These are phyloP conservation scores for Coemansia sp. DNA, from an alignment of 192 early-diverging fungal species.

Conservation along the genomic window DNA sequence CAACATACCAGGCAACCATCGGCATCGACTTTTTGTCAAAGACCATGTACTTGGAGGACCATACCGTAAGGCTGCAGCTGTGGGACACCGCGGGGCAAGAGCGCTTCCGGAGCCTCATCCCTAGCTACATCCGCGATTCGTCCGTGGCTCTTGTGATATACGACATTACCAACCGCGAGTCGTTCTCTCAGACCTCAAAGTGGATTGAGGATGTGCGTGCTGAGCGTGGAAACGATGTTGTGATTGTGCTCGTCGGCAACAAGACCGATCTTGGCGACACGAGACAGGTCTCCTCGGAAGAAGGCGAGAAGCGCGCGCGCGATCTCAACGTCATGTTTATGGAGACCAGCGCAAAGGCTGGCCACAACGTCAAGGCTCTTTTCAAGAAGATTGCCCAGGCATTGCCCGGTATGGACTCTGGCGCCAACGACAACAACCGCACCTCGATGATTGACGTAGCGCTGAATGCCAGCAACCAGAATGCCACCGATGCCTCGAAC, in stretches of 20 bases:
- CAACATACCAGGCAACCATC: conserved; percentile 96
- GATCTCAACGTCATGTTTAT: conserved; percentile 98
- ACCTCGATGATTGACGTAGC: conserved; percentile 57
- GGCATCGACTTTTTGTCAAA: conserved; percentile 99
- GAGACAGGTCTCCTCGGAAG: conserved; percentile 90
- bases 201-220: conserved; percentile 99
- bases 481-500: conserved; percentile 47
- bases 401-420: conserved; percentile 74
- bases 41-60: conserved; percentile 98
- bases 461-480: conserved; percentile 51
- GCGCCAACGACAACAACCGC: conserved; percentile 56
- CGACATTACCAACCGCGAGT: conserved; percentile 95
- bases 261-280: conserved; percentile 98
- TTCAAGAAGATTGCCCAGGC: conserved; percentile 95
- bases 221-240: conserved; percentile 96
- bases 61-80: conserved; percentile 95
- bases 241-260: conserved; percentile 98
- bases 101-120: conserved; percentile 95
- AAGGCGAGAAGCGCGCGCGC: conserved; percentile 96
- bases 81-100: conserved; percentile 99
- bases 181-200: conserved; percentile 94
- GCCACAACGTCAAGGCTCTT: conserved; percentile 97
- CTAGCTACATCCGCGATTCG: conserved; percentile 97
- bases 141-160: conserved; percentile 96
- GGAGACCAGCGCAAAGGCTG: conserved; percentile 98